phyloP scores from a whole-genome alignment of 352 stramenopile genomes.

The Nothophytophthora sp. region DNA sequence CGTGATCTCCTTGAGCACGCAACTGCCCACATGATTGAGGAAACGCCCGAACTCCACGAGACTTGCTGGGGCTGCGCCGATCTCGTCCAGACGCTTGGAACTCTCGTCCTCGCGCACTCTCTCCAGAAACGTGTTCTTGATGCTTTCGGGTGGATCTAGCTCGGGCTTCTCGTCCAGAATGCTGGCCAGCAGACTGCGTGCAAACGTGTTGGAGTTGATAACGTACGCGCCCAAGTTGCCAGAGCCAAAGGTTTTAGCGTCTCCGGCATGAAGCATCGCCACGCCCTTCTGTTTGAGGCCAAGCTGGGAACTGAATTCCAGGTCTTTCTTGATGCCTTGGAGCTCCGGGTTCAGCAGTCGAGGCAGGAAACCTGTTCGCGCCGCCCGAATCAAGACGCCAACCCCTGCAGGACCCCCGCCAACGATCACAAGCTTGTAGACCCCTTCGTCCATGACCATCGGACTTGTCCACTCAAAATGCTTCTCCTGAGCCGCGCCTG shows the following conservation, averaged over 20 bases:
- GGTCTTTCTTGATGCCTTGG: slow-evolving; percentile 44
- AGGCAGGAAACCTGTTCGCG: slow-evolving; percentile 55
- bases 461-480: not conserved
- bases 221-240: slow-evolving; percentile 77
- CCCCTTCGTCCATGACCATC: slow-evolving; percentile 24
- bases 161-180: slow-evolving; percentile 81
- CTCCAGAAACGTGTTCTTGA: slow-evolving; percentile 79
- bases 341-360: slow-evolving; percentile 48
- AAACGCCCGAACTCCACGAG: slow-evolving; percentile 72
- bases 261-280: slow-evolving; percentile 63
- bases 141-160: slow-evolving; percentile 70
- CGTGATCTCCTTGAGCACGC: slow-evolving; percentile 46
- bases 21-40: slow-evolving; percentile 49
- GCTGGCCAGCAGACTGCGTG: slow-evolving; percentile 67
- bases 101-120: slow-evolving; percentile 44
- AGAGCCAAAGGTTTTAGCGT: slow-evolving; percentile 49
- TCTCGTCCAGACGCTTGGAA: slow-evolving; percentile 54
- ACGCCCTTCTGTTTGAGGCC: slow-evolving; percentile 58
- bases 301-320: slow-evolving; percentile 35
- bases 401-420: slow-evolving; percentile 71
- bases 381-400: slow-evolving; percentile 75
- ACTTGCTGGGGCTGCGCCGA: slow-evolving; percentile 48
- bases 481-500: not conserved
- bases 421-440: slow-evolving; percentile 79
- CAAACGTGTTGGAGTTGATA: slow-evolving; percentile 90